Evolutionary conservation across 257 asterid genomes (phyloP), one percentile per base, ranked within the genome.

Genomic region (Hygrophila difformis): DNA sequence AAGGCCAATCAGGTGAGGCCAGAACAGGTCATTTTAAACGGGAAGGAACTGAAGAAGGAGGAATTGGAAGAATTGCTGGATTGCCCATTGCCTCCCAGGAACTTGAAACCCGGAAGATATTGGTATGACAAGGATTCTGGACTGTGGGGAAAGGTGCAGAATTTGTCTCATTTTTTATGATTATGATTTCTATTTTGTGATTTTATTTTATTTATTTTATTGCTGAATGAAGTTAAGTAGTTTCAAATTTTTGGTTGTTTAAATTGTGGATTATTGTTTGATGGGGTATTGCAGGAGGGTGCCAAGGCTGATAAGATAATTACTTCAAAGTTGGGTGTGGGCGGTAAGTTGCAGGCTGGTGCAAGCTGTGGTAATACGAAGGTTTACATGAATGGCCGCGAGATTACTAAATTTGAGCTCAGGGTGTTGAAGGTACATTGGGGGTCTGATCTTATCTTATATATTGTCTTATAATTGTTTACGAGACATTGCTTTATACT

Each of bases 91-190:
- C 80, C 92, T 56, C 84, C 80, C 0, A 49, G 31, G 41, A 64
- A 63, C 47, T 70, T 83, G 78, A 79, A 45, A 60, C 84, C 92
- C 1, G 87, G 87, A 49, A 63, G 62, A 48, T 83, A 71, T 56
- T 83, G 94, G 94, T 79, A 83, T 51, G 94, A 83, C 47, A 73
- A 72, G 60, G 79, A 79, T 59, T 76, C 94, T 23, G 94, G 92
- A 55, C 71, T 83, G 22, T 79, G 92, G 87, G 94, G 92, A 55
- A 77, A 83, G 92, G 92, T 83, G 44, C 61, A 24, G 67, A 56
- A 21, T 11, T 26, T 49, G 24, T 26, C 2, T 35, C 29, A 42
- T 20, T 24, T 13, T 36, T 8, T 12, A 16, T 20, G n/a, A 15
- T 41, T 14, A 0, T 20, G 21, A 15, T 41, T 3, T 6, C 13